A percentile compares a stretch with the other conserved stretches of the same genome.
Conservation (phyloP, 2,329 filamentous ascomycete species). For the Colletotrichum sp. region DNA sequence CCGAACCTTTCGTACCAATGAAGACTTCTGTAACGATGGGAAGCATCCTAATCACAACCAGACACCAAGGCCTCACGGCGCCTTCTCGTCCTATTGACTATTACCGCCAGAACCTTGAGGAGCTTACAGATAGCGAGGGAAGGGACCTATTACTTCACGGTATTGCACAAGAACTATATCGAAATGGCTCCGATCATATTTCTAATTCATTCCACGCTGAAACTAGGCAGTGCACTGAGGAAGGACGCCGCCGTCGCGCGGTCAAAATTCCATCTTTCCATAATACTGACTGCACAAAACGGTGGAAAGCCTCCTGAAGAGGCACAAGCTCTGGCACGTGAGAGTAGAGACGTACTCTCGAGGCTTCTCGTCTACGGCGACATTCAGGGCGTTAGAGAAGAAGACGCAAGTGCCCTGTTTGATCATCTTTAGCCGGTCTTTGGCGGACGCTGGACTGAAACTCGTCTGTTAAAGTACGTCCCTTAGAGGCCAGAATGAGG, state of each 20-base stretch:
- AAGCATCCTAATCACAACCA: constrained; percentile 22
- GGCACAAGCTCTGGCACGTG: not conserved
- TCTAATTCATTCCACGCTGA: not conserved
- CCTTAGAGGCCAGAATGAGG: not conserved
- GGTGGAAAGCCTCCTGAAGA: not conserved
- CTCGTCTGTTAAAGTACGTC: not conserved
- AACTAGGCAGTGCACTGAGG: not conserved
- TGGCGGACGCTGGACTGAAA: not conserved
- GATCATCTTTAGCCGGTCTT: not conserved
- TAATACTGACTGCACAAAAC: not conserved
- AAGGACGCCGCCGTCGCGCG: not conserved
- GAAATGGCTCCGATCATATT: not conserved
- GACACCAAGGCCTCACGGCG: constrained; percentile 1
- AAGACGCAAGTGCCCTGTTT: not conserved
- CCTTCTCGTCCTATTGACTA: constrained; percentile 18
- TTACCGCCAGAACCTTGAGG: not conserved
- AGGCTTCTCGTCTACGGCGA: not conserved
- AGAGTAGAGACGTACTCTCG: not conserved
- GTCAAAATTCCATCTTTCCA: not conserved
- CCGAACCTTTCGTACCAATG: constrained; percentile 20
- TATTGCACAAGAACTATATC: not conserved
- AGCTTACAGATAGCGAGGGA: not conserved
- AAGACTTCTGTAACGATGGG: constrained; percentile 21
- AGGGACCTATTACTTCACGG: not conserved
- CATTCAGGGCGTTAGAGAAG: not conserved